Evolutionary conservation across 176 grass and related monocot genomes (phyloP).

Genomic region (Saccharum officinarum): DNA sequence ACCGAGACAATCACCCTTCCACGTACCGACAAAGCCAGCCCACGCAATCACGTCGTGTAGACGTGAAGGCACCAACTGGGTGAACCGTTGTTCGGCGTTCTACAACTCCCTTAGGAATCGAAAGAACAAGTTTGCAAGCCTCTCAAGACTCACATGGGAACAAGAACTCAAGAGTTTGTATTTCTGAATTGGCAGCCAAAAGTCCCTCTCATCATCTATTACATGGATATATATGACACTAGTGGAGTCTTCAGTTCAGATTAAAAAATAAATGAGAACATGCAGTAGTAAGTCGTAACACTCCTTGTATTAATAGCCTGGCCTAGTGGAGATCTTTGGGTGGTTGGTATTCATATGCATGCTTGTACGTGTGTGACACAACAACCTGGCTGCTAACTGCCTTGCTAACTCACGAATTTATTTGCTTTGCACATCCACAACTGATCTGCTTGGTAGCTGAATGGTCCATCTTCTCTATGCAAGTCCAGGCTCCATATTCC

Average conservation of each 20-base stretch:
- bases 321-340: background rate
- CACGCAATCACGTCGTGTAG: too few species aligned
- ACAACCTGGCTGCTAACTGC: background rate
- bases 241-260: too few species aligned
- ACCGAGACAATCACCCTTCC: too few species aligned
- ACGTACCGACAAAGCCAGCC: too few species aligned
- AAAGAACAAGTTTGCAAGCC: too few species aligned
- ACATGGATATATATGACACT: background rate
- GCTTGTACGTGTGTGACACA: background rate
- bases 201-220: background rate
- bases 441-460: background rate
- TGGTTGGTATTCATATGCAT: background rate
- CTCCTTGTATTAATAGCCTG: background rate
- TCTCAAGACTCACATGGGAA: too few species aligned
- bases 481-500: background rate
- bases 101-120: too few species aligned
- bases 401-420: background rate
- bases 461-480: background rate
- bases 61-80: too few species aligned
- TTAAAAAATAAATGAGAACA: too few species aligned
- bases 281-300: background rate
- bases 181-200: background rate
- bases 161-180: background rate
- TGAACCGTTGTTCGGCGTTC: too few species aligned
- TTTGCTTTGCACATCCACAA: background rate